Evolutionary conservation across 2,329 filamentous ascomycete species (phyloP), one percentile per base, ranked within the genome.

Genomic region (Neocucurbitaria cava): DNA sequence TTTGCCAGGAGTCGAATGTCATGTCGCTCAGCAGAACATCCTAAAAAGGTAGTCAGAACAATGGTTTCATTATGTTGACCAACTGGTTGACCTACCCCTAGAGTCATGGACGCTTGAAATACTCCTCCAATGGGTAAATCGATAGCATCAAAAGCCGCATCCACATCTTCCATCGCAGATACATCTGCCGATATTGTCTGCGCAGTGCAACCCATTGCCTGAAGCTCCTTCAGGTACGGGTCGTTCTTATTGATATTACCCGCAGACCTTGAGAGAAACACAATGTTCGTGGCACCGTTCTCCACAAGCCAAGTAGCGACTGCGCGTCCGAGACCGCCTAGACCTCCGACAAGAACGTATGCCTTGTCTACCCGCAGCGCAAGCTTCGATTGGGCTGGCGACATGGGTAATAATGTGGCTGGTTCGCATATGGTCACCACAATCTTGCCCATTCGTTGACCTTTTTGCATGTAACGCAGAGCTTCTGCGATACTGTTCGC

Each of bases 391-490:
- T n/a, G n/a, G n/a, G n/a, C n/a, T n/a, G n/a, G n/a, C n/a, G n/a
- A n/a, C n/a, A n/a, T n/a, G n/a, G n/a, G n/a, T n/a, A n/a, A n/a
- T n/a, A n/a, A n/a, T n/a, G n/a, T n/a, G n/a, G n/a, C n/a, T n/a
- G n/a, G n/a, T n/a, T 59, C 39, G 30, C 23, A 52, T 35, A 56
- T 44, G 7, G 60, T 48, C 10, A 79, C 54, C 8, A 79, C 73
- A 2, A 79, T 61, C 58, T 79, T 80, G 7, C 78, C 78, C 1
- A 74, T 70, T 42, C 78, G 76, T 11, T 67, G 68, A 0, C 77
- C 74, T 9, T 61, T 49, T 17, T 71, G 70, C 38, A 79, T 69
- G 48, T 61, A 65, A 5, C 61, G 42, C 26, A 78, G 60, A 0
- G 73, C 75, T 1, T 59, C 56, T 3, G 58, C 39, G 7, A 77